Base-by-base conservation (phyloP, 2,329 filamentous ascomycete species). In the Apiospora phragmitis region DNA sequence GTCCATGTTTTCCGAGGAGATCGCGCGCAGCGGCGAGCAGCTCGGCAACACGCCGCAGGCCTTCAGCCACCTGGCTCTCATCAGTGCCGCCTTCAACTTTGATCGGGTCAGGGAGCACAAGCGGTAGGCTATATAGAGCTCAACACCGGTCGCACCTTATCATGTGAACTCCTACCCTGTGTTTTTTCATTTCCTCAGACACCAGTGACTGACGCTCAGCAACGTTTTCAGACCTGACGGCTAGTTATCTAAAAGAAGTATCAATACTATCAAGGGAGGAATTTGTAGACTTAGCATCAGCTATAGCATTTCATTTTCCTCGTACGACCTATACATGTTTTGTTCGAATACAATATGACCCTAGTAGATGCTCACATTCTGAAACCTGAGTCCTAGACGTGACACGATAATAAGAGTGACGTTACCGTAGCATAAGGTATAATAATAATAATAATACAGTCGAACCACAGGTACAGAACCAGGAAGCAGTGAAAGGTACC, bases 11-110 rank as follows among this genome's bases (percentile, higher is more conserved):
- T 93, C 90, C 9, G 92, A 94, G 79, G 92, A 94, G 82, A 94
- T 94, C 75, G 88, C 92, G 6, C 85, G 91, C 69, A 90, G 88
- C 68, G 93, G 93, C 14, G 92, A 94, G 80, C 92, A 94, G 81
- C 84, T 94, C 71, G 93, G 93, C 1, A 94, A 94, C 77, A 94
- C 92, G 21, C 92, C 93, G 0, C 92, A 94, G 81, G 92, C 93
- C 0, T 94, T 94, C 75, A 93, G 90, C 74, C 92, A 95, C 77
- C 81, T 95, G 72, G 91, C 92, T 2, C 86, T 94, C 77, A 89
- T 94, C 76, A 93, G 91, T 78, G 92, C 92, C 1, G 92, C 92
- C 1, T 94, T 94, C 79, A 94, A 94, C 80, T 80, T 94, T 68
- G 90, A 92, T 76, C 87, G 89, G 16, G 86, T 83, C 14, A 79